A percentile compares a stretch with the other conserved stretches of the same genome.
phyloP scores from a whole-genome alignment of 2,329 filamentous ascomycete species.

The Fusarium foetens region DNA sequence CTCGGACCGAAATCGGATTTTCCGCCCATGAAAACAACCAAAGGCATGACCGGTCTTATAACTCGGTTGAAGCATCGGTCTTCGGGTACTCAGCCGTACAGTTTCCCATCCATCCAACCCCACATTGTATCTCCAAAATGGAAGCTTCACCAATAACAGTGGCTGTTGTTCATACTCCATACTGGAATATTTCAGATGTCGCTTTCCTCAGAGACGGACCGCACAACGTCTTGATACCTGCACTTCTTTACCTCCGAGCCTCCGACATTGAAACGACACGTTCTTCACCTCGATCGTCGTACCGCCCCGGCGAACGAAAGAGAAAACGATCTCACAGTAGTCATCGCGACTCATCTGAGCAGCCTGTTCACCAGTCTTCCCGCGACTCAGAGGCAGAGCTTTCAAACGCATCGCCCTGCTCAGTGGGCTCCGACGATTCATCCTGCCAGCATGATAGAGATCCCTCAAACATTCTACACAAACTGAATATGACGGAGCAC shows the following conservation, averaged over 20 bases:
- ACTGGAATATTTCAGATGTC: neutral
- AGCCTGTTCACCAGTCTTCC: rapidly evolving
- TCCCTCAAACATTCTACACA: rapidly evolving
- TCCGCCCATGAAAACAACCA: rapidly evolving
- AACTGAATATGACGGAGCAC: neutral
- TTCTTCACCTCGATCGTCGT: rapidly evolving
- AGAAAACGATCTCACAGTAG: neutral
- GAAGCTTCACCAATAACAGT: neutral
- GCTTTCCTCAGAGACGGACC: neutral
- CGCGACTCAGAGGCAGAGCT: neutral
- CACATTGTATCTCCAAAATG: neutral
- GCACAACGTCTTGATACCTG: neutral
- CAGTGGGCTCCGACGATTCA: neutral
- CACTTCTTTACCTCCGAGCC: neutral
- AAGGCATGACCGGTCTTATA: neutral
- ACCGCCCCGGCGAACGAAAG: neutral
- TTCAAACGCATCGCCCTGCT: neutral
- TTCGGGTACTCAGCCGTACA: neutral
- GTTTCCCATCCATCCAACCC: neutral
- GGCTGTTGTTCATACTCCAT: neutral
- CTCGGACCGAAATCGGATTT: neutral
- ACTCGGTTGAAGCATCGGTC: neutral
- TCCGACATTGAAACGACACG: neutral
- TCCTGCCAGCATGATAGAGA: rapidly evolving
- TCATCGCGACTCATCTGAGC: rapidly evolving